phyloP scores from a whole-genome alignment of 495 filamentous ascomycete species.

The Physcia stellaris region DNA sequence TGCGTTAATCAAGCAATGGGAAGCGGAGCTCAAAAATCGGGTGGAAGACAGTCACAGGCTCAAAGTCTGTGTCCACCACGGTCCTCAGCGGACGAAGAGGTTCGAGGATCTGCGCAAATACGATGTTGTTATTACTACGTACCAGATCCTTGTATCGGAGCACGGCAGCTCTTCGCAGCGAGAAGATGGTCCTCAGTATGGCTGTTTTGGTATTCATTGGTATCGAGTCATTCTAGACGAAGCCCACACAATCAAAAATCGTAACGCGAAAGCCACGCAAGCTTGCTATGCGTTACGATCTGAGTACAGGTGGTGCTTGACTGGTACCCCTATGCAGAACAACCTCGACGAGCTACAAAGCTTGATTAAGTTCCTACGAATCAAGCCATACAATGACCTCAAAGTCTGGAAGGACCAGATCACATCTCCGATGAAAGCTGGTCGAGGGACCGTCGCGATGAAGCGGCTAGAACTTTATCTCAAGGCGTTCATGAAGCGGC shows the following conservation, averaged over 20 bases:
- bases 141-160: slow-evolving; percentile 86
- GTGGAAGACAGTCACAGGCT: slow-evolving; percentile 52
- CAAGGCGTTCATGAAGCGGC: slow-evolving; percentile 91
- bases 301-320: slow-evolving; percentile 89
- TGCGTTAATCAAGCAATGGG: slow-evolving; percentile 95
- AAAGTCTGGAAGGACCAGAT: slow-evolving; percentile 80
- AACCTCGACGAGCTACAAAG: slow-evolving; percentile 95
- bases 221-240: slow-evolving; percentile 92
- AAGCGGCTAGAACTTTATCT: slow-evolving; percentile 67
- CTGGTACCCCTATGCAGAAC: slow-evolving; percentile 94
- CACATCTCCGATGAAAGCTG: slow-evolving; percentile 68
- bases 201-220: slow-evolving; percentile 86
- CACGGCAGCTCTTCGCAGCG: slow-evolving; percentile 49
- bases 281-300: slow-evolving; percentile 68
- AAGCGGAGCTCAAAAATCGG: slow-evolving; percentile 74
- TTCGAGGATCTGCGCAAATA: slow-evolving; percentile 62
- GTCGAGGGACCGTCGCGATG: slow-evolving; percentile 79
- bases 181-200: slow-evolving; percentile 46
- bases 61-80: slow-evolving; percentile 80
- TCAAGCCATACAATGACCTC: slow-evolving; percentile 76
- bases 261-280: slow-evolving; percentile 86
- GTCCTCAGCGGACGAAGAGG: slow-evolving; percentile 66
- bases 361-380: slow-evolving; percentile 82
- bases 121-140: slow-evolving; percentile 96
- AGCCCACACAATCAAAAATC: slow-evolving; percentile 96